Evolutionary conservation across 106 monocot genomes (phyloP), one percentile per base, ranked within the genome.

Genomic region (Gastrodia elata): DNA sequence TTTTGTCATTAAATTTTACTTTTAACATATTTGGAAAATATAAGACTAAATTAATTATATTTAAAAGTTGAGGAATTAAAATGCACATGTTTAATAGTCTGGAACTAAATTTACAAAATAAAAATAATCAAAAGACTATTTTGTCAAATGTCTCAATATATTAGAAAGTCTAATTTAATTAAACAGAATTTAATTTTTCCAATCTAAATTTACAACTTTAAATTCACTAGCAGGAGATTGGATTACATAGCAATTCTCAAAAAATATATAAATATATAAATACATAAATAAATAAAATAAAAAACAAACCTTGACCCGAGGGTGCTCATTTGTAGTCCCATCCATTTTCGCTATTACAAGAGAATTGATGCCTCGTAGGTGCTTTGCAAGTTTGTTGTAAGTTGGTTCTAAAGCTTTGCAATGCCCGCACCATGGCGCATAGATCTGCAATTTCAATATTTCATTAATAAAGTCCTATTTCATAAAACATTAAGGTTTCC

Each of bases 371-470:
- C 83, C 78, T 7, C 80, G 77, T 3, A 98, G 70, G 82, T 93
- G 88, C 78, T 87, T 93, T 30, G 84, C 93, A 70, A 98, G 92
- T 77, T 88, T 92, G 85, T 98, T 98, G 76, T 98, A 98, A 40
- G 76, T 83, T 58, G 97, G 97, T 68, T 98, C 97, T 16, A 98
- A 70, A 67, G 84, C 71, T 85, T 98, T 87, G 80, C 97, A 98
- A 76, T 93, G 93, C 33, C 97, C 93, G 59, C 97, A 98, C 97
- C 97, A 98, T 72, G 97, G 93, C 30, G 97, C 97, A 82, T 90
- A 94, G 25, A 98, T 78, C 97, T 98, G 84, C n/a, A n/a, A n/a
- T 37, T 61, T 28, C 58, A 76, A 28, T 49, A 9, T n/a, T 4
- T n/a, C 18, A 57, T 67, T 20, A n/a, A 73, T 67, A 2, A 73